Base-by-base conservation (phyloP, 768 basidiomycete species). In the Suillus placidus region DNA sequence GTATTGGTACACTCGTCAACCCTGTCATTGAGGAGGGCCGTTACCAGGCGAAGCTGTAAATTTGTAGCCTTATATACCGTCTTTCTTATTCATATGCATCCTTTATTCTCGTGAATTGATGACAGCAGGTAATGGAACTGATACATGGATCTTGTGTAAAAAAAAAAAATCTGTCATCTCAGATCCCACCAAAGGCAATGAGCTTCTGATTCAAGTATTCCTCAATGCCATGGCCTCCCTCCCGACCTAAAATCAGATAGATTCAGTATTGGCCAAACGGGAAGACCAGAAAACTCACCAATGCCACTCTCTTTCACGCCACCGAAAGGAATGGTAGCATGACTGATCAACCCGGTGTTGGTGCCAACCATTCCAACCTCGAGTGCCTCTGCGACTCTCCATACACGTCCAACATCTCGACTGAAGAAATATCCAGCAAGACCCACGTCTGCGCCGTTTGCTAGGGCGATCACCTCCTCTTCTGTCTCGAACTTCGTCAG, bases 391-490 rank as follows among this genome's bases (percentile, higher is more conserved):
- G 96, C 94, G 20, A 99, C 95, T 49, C 97, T 86, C 93, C 94
- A 98, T 51, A 93, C 90, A 45, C 96, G 80, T 4, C 94, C 92
- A 6, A 97, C 83, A 74, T 99, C 97, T 45, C 87, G 78, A 42
- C 88, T 86, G 83, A 88, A 99, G 83, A 99, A 96, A 79, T 98
- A 97, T 6, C 95, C 96, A 23, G 97, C 95, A 30, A 99, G 82
- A 0, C 97, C 97, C 34, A 92, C 87, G 23, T 92, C 87, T 1
- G 89, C 84, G 70, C 86, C 80, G 77, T 99, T 99, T 38, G 97
- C 97, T 61, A 94, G 78, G 69, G 83, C 82, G 64, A 99, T 82
- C 1, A 95, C 95, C 76, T 99, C 92, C 52, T 95, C 95, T 79
- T 99, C 97, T 0, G 94, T 95, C 76, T 93, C 88, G 73, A 99